Evolutionary conservation across 441 rosid genomes (phyloP).

Genomic region (Bocquillonia castaneifolia): DNA sequence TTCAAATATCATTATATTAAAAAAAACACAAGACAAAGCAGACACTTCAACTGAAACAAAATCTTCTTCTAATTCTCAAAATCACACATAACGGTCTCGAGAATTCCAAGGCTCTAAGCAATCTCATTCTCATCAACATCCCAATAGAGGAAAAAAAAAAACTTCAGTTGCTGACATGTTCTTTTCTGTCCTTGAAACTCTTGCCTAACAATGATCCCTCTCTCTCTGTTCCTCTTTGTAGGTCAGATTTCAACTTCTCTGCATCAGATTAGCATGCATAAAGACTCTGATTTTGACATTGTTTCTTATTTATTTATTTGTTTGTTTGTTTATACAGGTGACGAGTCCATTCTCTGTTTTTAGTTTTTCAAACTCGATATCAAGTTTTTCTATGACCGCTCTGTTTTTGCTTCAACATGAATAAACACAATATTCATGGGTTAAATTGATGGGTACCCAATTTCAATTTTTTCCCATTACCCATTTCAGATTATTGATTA

Average conservation of each 20-base stretch:
- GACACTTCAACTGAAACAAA: conserved; percentile 32
- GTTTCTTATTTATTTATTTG: conserved; percentile 16
- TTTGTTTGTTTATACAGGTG: conserved; percentile 29
- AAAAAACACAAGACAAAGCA: conserved; percentile 17
- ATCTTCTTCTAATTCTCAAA: conserved; percentile 13
- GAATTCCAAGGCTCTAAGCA: conserved; percentile 57
- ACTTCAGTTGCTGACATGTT: conserved; percentile 49
- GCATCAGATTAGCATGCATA: conserved; percentile 24
- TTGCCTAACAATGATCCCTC: conserved; percentile 10
- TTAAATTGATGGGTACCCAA: conserved; percentile 33
- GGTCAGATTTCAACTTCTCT: conserved; percentile 54
- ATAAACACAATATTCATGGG: conserved; percentile 31
- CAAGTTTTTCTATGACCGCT: conserved; percentile 31
- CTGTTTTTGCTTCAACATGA: conserved; percentile 45
- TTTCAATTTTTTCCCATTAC: conserved; percentile 16
- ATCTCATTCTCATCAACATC: conserved; percentile 37
- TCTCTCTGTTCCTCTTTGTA: conserved; percentile 24
- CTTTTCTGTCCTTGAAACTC: conserved; percentile 38
- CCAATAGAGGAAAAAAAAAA: neutral
- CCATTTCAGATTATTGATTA: conserved; percentile 25
- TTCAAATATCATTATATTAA: neutral
- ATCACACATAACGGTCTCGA: conserved; percentile 44
- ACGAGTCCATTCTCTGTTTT: conserved; percentile 41
- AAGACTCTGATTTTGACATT: conserved; percentile 18
- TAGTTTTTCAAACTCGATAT: conserved; percentile 38